Conservation (phyloP, 1,139 yeast genomes). For the Zhuliangozyma parablackwelliae region DNA sequence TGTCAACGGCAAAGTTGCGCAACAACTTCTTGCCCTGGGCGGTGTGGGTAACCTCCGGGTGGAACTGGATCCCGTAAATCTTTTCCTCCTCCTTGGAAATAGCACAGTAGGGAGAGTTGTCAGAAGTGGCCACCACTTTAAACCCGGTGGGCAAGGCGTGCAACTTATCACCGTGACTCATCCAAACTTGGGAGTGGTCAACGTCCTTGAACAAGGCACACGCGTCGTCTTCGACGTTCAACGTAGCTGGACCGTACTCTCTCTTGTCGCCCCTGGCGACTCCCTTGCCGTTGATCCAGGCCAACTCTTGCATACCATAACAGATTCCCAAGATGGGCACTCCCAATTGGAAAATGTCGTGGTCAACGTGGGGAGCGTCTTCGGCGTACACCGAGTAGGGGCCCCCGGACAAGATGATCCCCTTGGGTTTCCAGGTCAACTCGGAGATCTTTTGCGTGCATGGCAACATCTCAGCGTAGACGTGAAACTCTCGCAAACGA, state of each 20-base stretch:
- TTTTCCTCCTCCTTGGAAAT: conserved; percentile 68
- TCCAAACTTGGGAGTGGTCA: conserved; percentile 95
- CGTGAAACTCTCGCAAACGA: conserved; percentile 95
- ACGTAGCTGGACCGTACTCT: conserved; percentile 95
- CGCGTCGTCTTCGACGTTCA: conserved; percentile 63
- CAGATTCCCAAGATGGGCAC: conserved; percentile 98
- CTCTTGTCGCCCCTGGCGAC: conserved; percentile 96
- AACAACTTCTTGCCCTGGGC: conserved; percentile 82
- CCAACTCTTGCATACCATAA: conserved; percentile 98
- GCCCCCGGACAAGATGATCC: conserved; percentile 93
- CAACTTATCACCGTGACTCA: conserved; percentile 98
- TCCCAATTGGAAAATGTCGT: conserved; percentile 78
- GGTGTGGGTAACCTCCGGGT: conserved; percentile 98
- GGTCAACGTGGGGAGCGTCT: conserved; percentile 97
- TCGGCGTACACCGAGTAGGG: conserved; percentile 96
- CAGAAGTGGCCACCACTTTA: conserved; percentile 85
- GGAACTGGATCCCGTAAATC: conserved; percentile 96
- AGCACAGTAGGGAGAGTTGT: conserved; percentile 94
- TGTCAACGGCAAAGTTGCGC: conserved; percentile 86
- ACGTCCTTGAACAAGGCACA: conserved; percentile 82
- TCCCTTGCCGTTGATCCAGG: conserved; percentile 96
- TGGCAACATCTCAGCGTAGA: conserved; percentile 98
- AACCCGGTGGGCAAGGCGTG: conserved; percentile 86
- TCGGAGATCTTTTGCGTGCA: conserved; percentile 96
- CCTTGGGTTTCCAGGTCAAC: conserved; percentile 91